Evolutionary conservation across 2,329 filamentous ascomycete species (phyloP).

Genomic region (Xylariaceae sp.): DNA sequence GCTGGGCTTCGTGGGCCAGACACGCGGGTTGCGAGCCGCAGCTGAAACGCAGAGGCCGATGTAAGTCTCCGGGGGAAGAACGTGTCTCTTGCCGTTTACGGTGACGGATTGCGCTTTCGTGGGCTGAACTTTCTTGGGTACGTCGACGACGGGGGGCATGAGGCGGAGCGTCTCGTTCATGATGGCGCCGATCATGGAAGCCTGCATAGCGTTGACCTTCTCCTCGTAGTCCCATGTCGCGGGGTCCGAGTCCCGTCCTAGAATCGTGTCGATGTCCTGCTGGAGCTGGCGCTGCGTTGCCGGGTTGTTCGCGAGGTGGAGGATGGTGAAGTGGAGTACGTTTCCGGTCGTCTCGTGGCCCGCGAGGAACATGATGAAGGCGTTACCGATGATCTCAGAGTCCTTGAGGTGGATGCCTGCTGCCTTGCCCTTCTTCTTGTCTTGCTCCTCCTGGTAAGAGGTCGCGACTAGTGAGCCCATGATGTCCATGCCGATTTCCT

Average conservation of each 20-base stretch:
- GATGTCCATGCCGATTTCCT: constrained; percentile 48
- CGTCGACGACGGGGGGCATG: constrained; percentile 63
- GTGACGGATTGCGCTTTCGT: constrained; percentile 51
- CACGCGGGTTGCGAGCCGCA: constrained; percentile 62
- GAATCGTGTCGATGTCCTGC: constrained; percentile 60
- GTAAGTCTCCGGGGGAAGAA: constrained; percentile 46
- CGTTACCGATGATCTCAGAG: constrained; percentile 67
- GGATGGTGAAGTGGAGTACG: constrained; percentile 63
- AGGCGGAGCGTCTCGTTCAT: constrained; percentile 74
- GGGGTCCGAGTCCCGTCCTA: constrained; percentile 51
- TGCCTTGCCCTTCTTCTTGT: constrained; percentile 12
- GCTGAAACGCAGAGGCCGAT: constrained; percentile 53
- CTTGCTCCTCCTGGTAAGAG: constrained; percentile 33
- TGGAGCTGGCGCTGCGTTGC: constrained; percentile 61
- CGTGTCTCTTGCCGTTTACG: constrained; percentile 45
- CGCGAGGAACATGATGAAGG: constrained; percentile 63
- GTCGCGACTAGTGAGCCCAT: constrained; percentile 47
- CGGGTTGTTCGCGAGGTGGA: constrained; percentile 63
- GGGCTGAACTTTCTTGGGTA: constrained; percentile 60
- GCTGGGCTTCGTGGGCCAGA: constrained; percentile 59
- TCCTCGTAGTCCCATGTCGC: constrained; percentile 66
- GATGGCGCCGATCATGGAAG: constrained; percentile 65
- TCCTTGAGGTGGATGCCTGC: constrained; percentile 43
- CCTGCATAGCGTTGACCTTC: constrained; percentile 59
- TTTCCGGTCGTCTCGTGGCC: constrained; percentile 80